Base-by-base conservation (phyloP, 176 grass and related monocot genomes). In the Pontederia paniculata region DNA sequence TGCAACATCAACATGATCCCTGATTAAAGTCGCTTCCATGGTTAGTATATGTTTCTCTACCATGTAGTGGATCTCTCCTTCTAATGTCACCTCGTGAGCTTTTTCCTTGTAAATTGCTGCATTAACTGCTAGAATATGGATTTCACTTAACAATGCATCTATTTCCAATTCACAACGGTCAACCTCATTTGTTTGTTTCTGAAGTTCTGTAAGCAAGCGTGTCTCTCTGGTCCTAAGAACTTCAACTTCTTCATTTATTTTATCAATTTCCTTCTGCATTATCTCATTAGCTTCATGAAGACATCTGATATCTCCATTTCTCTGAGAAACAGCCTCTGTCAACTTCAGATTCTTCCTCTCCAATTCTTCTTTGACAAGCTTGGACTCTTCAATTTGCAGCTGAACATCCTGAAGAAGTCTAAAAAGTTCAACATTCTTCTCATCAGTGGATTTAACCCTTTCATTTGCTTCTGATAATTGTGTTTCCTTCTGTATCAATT, bases 21-120 rank as follows among this genome's bases (percentile, higher is more conserved):
- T 77, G 68, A 51, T 41, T 43, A 58, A 78, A 55, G 69, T 62
- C 4, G 81, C 65, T 54, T 73, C 81, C 66, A 79, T 70, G 15
- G 65, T 65, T 73, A 89, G 42, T 45, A 69, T 48, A 63, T 70
- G 65, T 66, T 64, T 89, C 60, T 74, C 75, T 49, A 45, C 10
- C 17, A 74, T 42, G 60, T 71, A 64, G 53, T 74, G 7, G 12
- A 62, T 12, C 46, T 85, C 74, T 22, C 68, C 79, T 80, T 95
- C 71, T 49, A 74, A 54, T 65, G 77, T 66, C 50, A 88, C 66
- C 25, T 88, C 43, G 17, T 71, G 57, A 58, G 77, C 52, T 53
- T 84, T 89, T 73, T 98, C 93, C 74, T 91, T 53, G 61, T 84
- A 88, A 21, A 91, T 42, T 43, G 70, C 58, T 67, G 72, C 72